These are phyloP conservation scores for Suhomyces pyralidae DNA, from an alignment of 805 yeast species.

Conservation along the genomic window DNA sequence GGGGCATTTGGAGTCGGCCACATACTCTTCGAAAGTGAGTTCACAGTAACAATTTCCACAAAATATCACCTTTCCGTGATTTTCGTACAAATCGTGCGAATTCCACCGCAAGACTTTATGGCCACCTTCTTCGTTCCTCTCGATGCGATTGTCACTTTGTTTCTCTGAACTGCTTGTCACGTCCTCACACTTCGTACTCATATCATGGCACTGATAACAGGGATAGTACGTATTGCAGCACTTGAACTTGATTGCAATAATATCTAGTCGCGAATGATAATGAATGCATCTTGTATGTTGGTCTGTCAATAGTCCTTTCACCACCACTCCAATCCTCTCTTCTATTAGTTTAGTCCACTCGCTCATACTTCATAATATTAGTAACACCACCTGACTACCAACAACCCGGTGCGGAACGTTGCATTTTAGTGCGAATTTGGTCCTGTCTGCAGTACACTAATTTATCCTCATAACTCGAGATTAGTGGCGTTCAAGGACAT, in stretches of 20 bases:
- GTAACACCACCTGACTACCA: neutral
- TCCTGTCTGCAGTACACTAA: neutral
- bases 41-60: constrained; percentile 37
- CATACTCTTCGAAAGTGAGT: constrained; percentile 28
- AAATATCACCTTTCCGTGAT: constrained; percentile 22
- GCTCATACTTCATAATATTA: neutral
- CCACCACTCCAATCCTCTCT: neutral
- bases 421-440: neutral
- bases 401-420: neutral
- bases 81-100: constrained; percentile 5
- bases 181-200: constrained; percentile 2
- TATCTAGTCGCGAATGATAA: constrained; percentile 32
- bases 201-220: constrained; percentile 38
- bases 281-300: constrained; percentile 36
- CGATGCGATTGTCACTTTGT: neutral
- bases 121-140: neutral
- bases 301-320: constrained; percentile 18
- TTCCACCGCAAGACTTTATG: constrained; percentile 11
- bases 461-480: neutral
- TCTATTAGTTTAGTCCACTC: neutral
- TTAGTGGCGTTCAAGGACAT: neutral
- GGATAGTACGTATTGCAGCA: constrained; percentile 39
- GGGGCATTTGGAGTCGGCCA: constrained; percentile 16
- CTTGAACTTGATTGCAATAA: constrained; percentile 38
- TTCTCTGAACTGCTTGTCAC: constrained; percentile 6